These are phyloP conservation scores for Ustilago trichophora DNA, from an alignment of 1,284 basidiomycete genomes.

Conservation along the genomic window DNA sequence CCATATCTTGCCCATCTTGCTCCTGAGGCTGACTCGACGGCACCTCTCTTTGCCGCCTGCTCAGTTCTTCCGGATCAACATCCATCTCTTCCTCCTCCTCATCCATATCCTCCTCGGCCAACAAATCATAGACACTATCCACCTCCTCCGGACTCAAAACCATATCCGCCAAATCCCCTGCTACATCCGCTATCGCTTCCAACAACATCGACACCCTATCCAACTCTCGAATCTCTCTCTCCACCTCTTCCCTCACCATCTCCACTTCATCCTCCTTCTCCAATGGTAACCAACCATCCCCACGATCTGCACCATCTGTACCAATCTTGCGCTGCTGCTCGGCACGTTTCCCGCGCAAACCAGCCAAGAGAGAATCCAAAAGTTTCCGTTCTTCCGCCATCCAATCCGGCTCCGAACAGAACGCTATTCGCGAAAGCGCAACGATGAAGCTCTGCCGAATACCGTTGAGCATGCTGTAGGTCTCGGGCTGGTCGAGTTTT, in stretches of 20 bases:
- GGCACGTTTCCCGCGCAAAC: slow-evolving; percentile 3
- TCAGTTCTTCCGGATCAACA: slow-evolving; percentile 4
- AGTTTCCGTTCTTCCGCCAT: slow-evolving; percentile 32
- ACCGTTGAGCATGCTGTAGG: slow-evolving; percentile 57
- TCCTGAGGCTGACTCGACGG: too few species aligned
- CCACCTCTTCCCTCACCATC: slow-evolving; percentile 16
- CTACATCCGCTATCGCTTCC: slow-evolving; percentile 51
- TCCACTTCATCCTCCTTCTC: slow-evolving; percentile 8
- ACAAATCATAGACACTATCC: slow-evolving; percentile 53
- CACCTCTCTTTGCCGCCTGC: background rate
- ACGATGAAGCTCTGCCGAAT: slow-evolving; percentile 58
- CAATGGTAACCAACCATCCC: too few species aligned
- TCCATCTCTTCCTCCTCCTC: too few species aligned
- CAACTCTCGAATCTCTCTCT: slow-evolving; percentile 8
- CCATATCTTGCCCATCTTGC: slow-evolving; percentile 2
- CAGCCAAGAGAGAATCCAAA: slow-evolving; percentile 8
- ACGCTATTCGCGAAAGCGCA: slow-evolving; percentile 51
- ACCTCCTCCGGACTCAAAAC: slow-evolving; percentile 58
- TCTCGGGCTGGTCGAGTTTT: slow-evolving; percentile 49
- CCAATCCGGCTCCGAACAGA: slow-evolving; percentile 57
- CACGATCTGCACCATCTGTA: too few species aligned
- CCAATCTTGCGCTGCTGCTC: background rate
- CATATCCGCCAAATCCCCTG: slow-evolving; percentile 54
- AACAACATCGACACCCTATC: slow-evolving; percentile 35
- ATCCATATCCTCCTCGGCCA: slow-evolving; percentile 38